Conservation (phyloP, 768 basidiomycete genomes). For the Boletales sp. region DNA sequence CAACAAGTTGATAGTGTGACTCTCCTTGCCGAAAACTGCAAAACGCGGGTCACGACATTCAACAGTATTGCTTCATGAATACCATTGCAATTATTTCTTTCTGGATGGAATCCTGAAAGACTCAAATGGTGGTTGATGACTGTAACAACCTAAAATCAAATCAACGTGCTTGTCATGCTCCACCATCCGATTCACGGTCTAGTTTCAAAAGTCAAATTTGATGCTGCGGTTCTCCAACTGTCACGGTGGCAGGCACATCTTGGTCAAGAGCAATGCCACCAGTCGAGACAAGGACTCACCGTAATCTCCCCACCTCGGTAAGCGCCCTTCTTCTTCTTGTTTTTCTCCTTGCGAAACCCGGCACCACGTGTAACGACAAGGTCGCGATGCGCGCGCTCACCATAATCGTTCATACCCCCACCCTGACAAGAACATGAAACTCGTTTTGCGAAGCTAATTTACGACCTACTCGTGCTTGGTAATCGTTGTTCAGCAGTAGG, state of each 20-base stretch:
- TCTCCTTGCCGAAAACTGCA: no score
- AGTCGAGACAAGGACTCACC: conserved; percentile 40
- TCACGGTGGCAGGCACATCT: conserved; percentile 1
- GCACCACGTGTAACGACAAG: conserved; percentile 91
- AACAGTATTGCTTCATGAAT: no score
- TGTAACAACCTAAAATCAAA: no score
- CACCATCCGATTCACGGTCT: no score
- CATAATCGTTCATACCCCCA: conserved; percentile 76
- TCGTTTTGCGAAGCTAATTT: neutral
- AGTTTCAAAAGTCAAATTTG: conserved; percentile 57
- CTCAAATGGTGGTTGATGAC: no score
- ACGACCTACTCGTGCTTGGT: conserved; percentile 67
- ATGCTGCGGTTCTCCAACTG: conserved; percentile 84
- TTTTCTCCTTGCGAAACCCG: conserved; percentile 98
- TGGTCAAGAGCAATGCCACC: neutral
- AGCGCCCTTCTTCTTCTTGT: conserved; percentile 97
- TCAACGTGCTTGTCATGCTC: no score
- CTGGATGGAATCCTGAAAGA: no score
- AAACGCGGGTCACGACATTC: no score
- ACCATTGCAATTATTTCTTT: no score
- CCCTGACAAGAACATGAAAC: conserved; percentile 38
- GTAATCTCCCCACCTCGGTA: conserved; percentile 96
- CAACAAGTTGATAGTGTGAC: no score
- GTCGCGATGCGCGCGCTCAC: conserved; percentile 78
- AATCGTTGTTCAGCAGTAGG: conserved; percentile 64